A percentile compares a stretch with the other conserved stretches of the same genome.
Evolutionary conservation across 139 green algal species (phyloP).

Genomic region (Nannochloris sp.): DNA sequence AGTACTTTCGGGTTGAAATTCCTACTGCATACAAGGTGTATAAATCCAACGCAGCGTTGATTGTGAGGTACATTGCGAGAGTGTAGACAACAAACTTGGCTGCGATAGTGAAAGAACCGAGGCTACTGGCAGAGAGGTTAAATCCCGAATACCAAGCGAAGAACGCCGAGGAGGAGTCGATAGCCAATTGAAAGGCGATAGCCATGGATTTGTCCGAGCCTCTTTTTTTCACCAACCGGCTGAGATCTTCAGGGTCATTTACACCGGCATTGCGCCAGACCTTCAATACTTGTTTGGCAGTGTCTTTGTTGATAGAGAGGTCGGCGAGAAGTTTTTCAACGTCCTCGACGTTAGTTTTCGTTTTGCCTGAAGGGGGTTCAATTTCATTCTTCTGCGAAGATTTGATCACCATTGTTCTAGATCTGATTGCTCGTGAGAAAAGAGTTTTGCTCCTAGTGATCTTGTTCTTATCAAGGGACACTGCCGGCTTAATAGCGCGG

Average conservation of each 20-base stretch:
- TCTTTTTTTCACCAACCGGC: slow-evolving; percentile 11
- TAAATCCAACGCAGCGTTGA: slow-evolving; percentile 23
- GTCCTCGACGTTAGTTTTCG: too few species aligned
- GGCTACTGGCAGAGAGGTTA: background rate
- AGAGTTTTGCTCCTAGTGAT: too few species aligned
- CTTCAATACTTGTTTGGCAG: slow-evolving; percentile 12
- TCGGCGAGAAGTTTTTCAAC: background rate
- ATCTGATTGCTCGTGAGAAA: too few species aligned
- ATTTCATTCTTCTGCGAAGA: too few species aligned
- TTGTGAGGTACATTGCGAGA: slow-evolving; percentile 19
- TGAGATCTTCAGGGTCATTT: slow-evolving; percentile 6
- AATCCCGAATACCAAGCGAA: slow-evolving; percentile 16
- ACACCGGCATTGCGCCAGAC: slow-evolving; percentile 22
- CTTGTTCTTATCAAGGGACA: too few species aligned
- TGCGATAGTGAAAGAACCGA: slow-evolving; percentile 9
- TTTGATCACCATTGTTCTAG: too few species aligned
- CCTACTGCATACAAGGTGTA: slow-evolving; percentile 10
- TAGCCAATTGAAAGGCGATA: slow-evolving; percentile 9
- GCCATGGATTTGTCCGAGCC: background rate
- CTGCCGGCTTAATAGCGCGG: too few species aligned
- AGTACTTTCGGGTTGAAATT: slow-evolving; percentile 7
- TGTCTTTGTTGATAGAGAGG: slow-evolving; percentile 11
- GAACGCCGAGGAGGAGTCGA: slow-evolving; percentile 1
- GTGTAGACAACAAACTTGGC: slow-evolving; percentile 10
- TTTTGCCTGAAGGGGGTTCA: too few species aligned